Evolutionary conservation across 2,329 filamentous ascomycete genomes (phyloP).

Genomic region (Rutstroemia sydowiana): DNA sequence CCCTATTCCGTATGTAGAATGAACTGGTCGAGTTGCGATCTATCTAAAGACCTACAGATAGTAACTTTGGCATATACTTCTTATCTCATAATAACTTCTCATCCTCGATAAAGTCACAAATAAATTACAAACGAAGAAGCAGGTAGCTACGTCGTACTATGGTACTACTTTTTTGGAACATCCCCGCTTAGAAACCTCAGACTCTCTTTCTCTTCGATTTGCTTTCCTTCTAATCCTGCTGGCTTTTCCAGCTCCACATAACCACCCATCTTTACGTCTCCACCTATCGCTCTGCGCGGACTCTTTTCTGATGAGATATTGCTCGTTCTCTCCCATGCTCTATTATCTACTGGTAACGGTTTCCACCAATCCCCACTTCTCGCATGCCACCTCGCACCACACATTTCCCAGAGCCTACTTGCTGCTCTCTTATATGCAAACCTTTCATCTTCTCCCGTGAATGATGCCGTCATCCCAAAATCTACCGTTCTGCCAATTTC

Average conservation of each 20-base stretch:
- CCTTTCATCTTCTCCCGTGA: constrained; percentile 74
- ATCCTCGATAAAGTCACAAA: too few species aligned
- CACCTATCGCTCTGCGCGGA: background rate
- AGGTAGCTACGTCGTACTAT: too few species aligned
- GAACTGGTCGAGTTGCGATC: too few species aligned
- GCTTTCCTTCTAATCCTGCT: constrained; percentile 32
- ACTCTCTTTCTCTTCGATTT: constrained; percentile 16
- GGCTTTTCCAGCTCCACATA: constrained; percentile 37
- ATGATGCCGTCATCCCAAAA: constrained; percentile 59
- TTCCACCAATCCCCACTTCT: constrained; percentile 59
- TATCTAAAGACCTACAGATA: too few species aligned
- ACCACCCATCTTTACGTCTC: constrained; percentile 37
- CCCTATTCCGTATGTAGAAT: too few species aligned
- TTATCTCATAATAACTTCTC: too few species aligned
- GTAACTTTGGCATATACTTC: too few species aligned
- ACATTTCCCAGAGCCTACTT: constrained; percentile 78
- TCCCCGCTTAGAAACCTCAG: too few species aligned
- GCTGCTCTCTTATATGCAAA: constrained; percentile 75
- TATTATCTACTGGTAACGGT: constrained; percentile 53
- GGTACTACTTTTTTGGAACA: too few species aligned
- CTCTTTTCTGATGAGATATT: background rate
- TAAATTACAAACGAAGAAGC: too few species aligned
- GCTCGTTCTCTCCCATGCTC: constrained; percentile 53
- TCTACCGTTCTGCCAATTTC: constrained; percentile 40
- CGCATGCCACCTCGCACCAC: constrained; percentile 63